Conservation (phyloP, 2,329 filamentous ascomycete species). For the Orbilia quercus region DNA sequence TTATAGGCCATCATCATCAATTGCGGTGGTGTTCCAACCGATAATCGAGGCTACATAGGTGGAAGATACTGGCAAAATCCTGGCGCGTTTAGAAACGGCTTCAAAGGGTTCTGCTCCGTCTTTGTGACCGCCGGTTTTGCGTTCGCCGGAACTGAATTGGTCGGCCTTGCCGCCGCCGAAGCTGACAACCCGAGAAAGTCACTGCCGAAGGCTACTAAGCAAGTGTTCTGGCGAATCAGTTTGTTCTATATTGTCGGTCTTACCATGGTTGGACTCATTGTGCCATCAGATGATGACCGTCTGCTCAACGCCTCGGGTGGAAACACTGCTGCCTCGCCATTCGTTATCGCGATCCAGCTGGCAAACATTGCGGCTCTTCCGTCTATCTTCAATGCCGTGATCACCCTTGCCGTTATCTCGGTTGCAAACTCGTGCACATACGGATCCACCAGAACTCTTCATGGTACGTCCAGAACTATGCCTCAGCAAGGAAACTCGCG, state of each 20-base stretch:
- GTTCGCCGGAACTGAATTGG: slow-evolving; percentile 69
- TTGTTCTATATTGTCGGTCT: slow-evolving; percentile 67
- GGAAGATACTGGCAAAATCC: slow-evolving; percentile 64
- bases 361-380: slow-evolving; percentile 72
- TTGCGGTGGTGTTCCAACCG: slow-evolving; percentile 69
- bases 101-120: slow-evolving; percentile 69
- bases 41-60: slow-evolving; percentile 55
- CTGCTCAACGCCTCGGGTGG: slow-evolving; percentile 63
- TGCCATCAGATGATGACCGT: slow-evolving; percentile 63
- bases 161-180: slow-evolving; percentile 69
- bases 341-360: slow-evolving; percentile 73
- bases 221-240: slow-evolving; percentile 68
- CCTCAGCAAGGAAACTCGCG: too few species aligned
- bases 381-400: slow-evolving; percentile 75
- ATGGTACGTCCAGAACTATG: slow-evolving; percentile 39
- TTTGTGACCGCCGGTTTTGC: slow-evolving; percentile 71
- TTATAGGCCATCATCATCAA: slow-evolving; percentile 65
- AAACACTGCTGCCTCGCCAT: slow-evolving; percentile 69
- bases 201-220: slow-evolving; percentile 66
- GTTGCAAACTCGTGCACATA: slow-evolving; percentile 53
- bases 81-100: slow-evolving; percentile 66
- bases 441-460: slow-evolving; percentile 48
- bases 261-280: slow-evolving; percentile 65
- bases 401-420: slow-evolving; percentile 61
- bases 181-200: slow-evolving; percentile 68